Conservation (phyloP, 148 eudicot genomes). For the Dysphania ambrosioides region DNA sequence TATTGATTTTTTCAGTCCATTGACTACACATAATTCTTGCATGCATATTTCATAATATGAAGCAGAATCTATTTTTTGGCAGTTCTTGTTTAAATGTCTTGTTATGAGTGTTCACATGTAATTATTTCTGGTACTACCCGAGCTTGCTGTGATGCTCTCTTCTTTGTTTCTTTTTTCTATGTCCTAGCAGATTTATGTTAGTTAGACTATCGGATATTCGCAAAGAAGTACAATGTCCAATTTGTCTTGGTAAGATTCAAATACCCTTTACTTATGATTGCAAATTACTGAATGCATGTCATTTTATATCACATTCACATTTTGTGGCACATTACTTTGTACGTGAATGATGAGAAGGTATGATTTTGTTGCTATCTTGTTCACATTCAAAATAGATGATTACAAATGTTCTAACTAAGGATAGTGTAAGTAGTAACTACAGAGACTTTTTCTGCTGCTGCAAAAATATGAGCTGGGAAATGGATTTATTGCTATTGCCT, state of each 20-base stretch:
- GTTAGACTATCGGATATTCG: conserved; percentile 65
- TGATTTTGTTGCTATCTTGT: neutral
- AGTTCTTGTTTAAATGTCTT: no score
- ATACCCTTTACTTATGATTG: neutral
- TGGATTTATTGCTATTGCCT: neutral
- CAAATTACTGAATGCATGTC: neutral
- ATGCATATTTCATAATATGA: conserved; percentile 1
- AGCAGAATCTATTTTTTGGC: neutral
- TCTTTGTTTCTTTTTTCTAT: neutral
- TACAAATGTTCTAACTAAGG: neutral
- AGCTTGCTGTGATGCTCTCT: conserved; percentile 10
- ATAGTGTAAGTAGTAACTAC: neutral
- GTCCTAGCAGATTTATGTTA: conserved; percentile 44
- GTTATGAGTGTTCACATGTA: neutral
- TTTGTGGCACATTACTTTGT: neutral
- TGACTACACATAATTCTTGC: neutral
- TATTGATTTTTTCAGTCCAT: neutral
- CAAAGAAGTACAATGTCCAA: conserved; percentile 89
- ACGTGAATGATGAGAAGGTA: conserved; percentile 6
- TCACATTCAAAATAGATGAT: neutral
- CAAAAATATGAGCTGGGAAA: neutral
- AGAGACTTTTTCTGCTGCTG: neutral
- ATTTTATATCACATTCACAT: neutral
- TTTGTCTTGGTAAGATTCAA: conserved; percentile 62
- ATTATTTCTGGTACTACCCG: neutral